Percentiles rank a stretch among this genome's conserved stretches.
phyloP scores from a whole-genome alignment of 441 rosid genomes.

The Populus hybrid region DNA sequence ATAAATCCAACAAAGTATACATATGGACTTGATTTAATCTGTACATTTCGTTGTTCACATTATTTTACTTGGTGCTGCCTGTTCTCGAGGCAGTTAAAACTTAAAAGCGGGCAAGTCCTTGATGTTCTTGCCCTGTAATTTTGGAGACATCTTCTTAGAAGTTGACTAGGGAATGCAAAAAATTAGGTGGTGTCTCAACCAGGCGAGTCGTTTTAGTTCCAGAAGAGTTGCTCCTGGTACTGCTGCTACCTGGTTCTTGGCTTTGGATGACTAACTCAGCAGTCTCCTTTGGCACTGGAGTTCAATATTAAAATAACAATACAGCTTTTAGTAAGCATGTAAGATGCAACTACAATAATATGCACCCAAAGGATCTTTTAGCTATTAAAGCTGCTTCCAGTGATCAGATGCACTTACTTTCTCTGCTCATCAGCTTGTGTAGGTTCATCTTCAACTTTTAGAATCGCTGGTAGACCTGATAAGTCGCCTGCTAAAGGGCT shows the following conservation, averaged over 20 bases:
- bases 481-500: constrained; percentile 54
- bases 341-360: not conserved
- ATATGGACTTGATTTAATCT: constrained; percentile 37
- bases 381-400: not conserved
- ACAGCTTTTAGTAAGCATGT: not conserved
- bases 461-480: constrained; percentile 47
- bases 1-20: constrained; percentile 26
- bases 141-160: constrained; percentile 20
- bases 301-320: not conserved
- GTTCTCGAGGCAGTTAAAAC: constrained; percentile 28
- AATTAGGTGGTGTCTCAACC: constrained; percentile 14
- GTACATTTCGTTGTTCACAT: constrained; percentile 18
- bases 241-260: constrained; percentile 32
- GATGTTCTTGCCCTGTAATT: constrained; percentile 18
- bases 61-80: constrained; percentile 19
- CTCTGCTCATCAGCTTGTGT: constrained; percentile 27
- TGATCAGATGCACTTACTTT: constrained; percentile 30
- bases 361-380: not conserved
- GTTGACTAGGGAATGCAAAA: constrained; percentile 19
- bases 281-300: constrained; percentile 33
- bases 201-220: constrained; percentile 21
- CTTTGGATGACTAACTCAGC: constrained; percentile 8
- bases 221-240: constrained; percentile 35
- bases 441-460: constrained; percentile 39
- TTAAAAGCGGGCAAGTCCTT: constrained; percentile 32